phyloP scores from a whole-genome alignment of 2,329 filamentous ascomycete genomes.

The Boeremia lycopersici region DNA sequence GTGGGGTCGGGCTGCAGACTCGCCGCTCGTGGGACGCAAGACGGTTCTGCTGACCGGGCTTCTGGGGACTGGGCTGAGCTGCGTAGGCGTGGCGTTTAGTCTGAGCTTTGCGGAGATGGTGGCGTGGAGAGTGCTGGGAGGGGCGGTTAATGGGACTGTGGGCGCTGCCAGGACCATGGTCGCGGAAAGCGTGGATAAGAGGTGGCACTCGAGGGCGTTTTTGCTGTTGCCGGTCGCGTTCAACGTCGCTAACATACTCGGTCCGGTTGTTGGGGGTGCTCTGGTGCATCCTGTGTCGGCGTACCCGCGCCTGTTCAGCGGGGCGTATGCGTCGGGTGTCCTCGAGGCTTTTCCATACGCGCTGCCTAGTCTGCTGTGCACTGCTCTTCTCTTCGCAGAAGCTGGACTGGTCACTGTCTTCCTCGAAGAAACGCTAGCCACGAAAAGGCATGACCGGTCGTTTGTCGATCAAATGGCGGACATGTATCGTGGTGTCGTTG shows the following conservation, averaged over 20 bases:
- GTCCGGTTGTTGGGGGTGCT: slow-evolving; percentile 9
- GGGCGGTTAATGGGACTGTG: slow-evolving; percentile 8
- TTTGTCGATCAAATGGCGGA: not conserved
- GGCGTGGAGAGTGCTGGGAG: slow-evolving; percentile 9
- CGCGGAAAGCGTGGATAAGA: slow-evolving; percentile 7
- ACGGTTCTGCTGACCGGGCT: slow-evolving; percentile 9
- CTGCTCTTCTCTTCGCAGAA: slow-evolving; percentile 3
- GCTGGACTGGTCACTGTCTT: slow-evolving; percentile 1
- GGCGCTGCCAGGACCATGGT: slow-evolving; percentile 11
- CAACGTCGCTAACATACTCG: slow-evolving; percentile 9
- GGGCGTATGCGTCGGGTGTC: not conserved
- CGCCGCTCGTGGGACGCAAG: slow-evolving; percentile 47
- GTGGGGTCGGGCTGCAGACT: slow-evolving; percentile 51
- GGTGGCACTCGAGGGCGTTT: slow-evolving; percentile 12
- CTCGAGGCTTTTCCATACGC: slow-evolving; percentile 8
- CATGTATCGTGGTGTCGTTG: slow-evolving; percentile 3
- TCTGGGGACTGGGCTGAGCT: slow-evolving; percentile 6
- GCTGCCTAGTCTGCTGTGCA: slow-evolving; percentile 10
- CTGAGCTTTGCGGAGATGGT: slow-evolving; percentile 9
- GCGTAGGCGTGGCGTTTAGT: slow-evolving; percentile 8
- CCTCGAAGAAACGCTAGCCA: slow-evolving; percentile 5
- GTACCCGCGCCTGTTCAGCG: not conserved
- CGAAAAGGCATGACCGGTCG: not conserved
- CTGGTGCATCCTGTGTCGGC: slow-evolving; percentile 2
- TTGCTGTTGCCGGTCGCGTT: slow-evolving; percentile 9